Base-by-base conservation (phyloP, 2,329 filamentous ascomycete genomes). In the Sphaceloma murrayae region DNA sequence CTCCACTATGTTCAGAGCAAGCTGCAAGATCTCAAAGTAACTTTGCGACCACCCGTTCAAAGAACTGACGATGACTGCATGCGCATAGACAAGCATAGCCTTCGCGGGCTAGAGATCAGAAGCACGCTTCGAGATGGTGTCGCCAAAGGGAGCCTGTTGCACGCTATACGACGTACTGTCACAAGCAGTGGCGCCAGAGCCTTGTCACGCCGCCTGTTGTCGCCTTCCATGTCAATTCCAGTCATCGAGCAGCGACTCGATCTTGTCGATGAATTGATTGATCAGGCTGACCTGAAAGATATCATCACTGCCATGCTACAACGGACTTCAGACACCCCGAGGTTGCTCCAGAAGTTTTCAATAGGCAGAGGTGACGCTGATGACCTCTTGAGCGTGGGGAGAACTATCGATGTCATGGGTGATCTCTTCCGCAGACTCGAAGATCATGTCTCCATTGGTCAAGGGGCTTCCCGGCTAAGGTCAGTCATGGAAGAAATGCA, bases 331-430 rank as follows among this genome's bases (percentile, higher is more conserved):
- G 91, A 98, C 63, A 86, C 85, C 2, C 82, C 93, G 56, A 82
- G 91, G 1, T 70, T 98, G 2, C 79, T 94, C 1, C 91, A 96
- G 57, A 95, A 91, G 58, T 96, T 98, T 60, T 84, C 89, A 0
- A 74, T 96, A 6, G 88, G 89, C 8, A 77, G 85, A 50, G 91
- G 89, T n/a, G 84, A 94, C 56, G 75, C 89, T 1, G 89, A 96
- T 58, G 91, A 96, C 61, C 73, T 98, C 27, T 69, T 96, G 32
- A 82, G 78, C 39, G 69, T 98, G 10, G 85, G 85, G 1, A 81
- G 75, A 52, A 94, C 91, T 1, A 84, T 96, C 48, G 64, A 75
- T 42, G 79, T 83, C 4, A 87, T 85, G 3, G 72, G 77, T 45
- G 74, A 80, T 13, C 78, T 94, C 33, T 67, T 74, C 1, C 55